Base-by-base conservation (phyloP, 371 early-diverging fungal species). In the Parasitella parasitica region DNA sequence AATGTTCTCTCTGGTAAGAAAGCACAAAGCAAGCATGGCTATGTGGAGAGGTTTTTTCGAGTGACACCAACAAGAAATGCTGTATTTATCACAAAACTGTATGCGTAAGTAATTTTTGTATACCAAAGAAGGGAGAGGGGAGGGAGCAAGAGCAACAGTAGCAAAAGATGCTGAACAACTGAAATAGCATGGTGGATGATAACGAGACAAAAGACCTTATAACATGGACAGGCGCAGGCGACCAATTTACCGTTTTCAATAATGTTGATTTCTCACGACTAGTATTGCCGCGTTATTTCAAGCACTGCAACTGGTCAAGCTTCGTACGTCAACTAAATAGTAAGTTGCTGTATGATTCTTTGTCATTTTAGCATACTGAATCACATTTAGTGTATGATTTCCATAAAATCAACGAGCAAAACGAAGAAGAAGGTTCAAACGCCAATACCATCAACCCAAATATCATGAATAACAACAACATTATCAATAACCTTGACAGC, bases 271-370 rank as follows among this genome's bases (percentile, higher is more conserved):
- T 70, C 32, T 65, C 70, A 32, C 58, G 56, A 27, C 26, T 18
- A 2, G 66, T 70, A n/a, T 27, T 70, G 15, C 70, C 70, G 16
- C 62, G 38, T 22, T 70, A 70, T 35, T 70, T 70, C 51, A 70
- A 70, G 37, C 70, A 70, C 32, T 65, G 66, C 32, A 70, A 70
- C 54, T 70, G 70, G 70, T 61, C 70, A 20, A 70, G 70, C 27
- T 70, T 70, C 39, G 70, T 70, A 22, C 28, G 70, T 22, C 70
- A 70, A 56, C 24, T 70, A 13, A 70, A 70, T 15, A 70, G 70
- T 70, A 61, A 38, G 15, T 57, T 22, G 0, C 16, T 32, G 12
- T 36, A 24, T 48, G 38, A n/a, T n/a, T 20, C 1, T 18, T 41
- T 37, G n/a, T 35, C 20, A 41, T 16, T 2, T 12, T 13, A 24